A percentile compares a stretch with the other conserved stretches of the same genome.
Evolutionary conservation across 2,329 filamentous ascomycete species (phyloP).

Genomic region (Talaromyces sp.): DNA sequence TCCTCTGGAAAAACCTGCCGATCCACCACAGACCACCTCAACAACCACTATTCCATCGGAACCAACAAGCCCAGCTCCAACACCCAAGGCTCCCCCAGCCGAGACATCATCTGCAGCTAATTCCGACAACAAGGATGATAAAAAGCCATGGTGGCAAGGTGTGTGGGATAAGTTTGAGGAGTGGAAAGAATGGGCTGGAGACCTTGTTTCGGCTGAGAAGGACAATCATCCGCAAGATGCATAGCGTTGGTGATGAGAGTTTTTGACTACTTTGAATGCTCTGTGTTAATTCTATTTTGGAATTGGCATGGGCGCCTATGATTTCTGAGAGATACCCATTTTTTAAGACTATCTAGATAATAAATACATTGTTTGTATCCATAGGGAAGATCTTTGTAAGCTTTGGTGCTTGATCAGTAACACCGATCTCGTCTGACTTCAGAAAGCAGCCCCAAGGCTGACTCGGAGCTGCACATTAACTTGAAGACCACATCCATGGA

Average conservation of each 20-base stretch:
- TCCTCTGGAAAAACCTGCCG: conserved; percentile 33
- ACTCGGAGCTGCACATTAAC: too few relatives aligned
- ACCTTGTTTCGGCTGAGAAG: conserved; percentile 34
- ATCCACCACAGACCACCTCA: conserved; percentile 27
- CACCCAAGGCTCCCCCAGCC: conserved; percentile 1
- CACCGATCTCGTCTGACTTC: too few relatives aligned
- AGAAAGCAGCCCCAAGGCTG: too few relatives aligned
- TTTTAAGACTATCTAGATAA: conserved; percentile 1
- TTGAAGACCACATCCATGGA: too few relatives aligned
- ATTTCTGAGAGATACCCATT: conserved; percentile 24
- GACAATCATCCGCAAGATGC: conserved; percentile 25
- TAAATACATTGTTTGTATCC: too few relatives aligned
- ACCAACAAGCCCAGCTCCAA: conserved; percentile 8
- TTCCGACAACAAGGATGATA: conserved; percentile 23
- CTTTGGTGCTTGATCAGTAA: too few relatives aligned
- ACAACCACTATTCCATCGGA: conserved; percentile 1
- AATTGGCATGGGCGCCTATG: neutral
- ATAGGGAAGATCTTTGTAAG: too few relatives aligned
- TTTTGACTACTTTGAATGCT: neutral
- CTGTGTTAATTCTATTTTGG: neutral
- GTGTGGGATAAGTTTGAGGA: conserved; percentile 39
- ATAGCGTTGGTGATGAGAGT: neutral
- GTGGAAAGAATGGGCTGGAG: conserved; percentile 40
- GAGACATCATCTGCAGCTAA: conserved; percentile 13
- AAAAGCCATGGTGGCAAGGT: conserved; percentile 35